Percentiles rank a stretch among this genome's conserved stretches.
Evolutionary conservation across 1,139 yeast genomes (phyloP).

Genomic region (Suhomyces anneliseae): DNA sequence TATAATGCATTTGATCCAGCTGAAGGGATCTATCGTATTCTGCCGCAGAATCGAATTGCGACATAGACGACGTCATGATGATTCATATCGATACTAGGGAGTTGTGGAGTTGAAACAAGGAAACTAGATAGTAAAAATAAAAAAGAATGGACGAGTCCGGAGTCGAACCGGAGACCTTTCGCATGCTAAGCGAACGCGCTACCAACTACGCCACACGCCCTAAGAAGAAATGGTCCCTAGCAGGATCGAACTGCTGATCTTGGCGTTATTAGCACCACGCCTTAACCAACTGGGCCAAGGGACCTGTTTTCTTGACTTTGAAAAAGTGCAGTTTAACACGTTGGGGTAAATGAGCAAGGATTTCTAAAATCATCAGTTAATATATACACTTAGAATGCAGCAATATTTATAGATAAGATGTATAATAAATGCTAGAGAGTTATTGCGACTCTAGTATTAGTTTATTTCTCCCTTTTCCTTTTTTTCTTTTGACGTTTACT

Average conservation of each 20-base stretch:
- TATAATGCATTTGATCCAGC: constrained; percentile 18
- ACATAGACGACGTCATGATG: constrained; percentile 2
- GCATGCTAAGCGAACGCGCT: constrained; percentile 91
- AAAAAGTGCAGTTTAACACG: too few species aligned
- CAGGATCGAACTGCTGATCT: constrained; percentile 33
- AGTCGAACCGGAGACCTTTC: constrained; percentile 89
- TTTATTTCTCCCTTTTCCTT: too few species aligned
- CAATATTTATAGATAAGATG: too few species aligned
- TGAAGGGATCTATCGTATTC: constrained; percentile 13
- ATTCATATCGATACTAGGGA: not conserved
- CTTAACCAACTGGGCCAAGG: constrained; percentile 22
- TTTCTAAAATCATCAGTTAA: too few species aligned
- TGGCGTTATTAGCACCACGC: constrained; percentile 33
- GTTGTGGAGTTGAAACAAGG: constrained; percentile 1
- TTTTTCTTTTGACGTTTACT: too few species aligned
- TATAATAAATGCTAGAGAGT: too few species aligned
- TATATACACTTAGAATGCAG: too few species aligned
- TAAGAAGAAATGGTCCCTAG: constrained; percentile 21
- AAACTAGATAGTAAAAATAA: constrained; percentile 13
- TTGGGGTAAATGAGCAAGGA: too few species aligned
- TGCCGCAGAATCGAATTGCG: not conserved
- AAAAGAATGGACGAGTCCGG: constrained; percentile 79
- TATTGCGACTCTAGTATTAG: too few species aligned
- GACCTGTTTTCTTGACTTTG: constrained; percentile 7
- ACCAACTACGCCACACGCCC: constrained; percentile 94